Evolutionary conservation across 2,329 filamentous ascomycete genomes (phyloP).

Genomic region (Aspergillus sp.): DNA sequence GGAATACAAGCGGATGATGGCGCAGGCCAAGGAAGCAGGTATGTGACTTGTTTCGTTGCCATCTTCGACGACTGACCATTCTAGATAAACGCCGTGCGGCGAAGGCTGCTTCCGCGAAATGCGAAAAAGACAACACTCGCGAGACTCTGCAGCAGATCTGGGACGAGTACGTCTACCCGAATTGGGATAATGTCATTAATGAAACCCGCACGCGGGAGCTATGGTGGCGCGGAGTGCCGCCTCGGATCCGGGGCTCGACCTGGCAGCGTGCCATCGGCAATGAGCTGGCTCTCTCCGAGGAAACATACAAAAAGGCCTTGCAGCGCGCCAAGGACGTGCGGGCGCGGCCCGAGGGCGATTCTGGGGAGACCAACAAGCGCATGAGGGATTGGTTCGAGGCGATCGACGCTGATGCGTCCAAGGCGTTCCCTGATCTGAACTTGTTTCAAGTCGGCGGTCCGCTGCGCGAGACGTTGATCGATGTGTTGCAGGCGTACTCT

Average conservation of each 20-base stretch:
- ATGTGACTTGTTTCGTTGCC: slow-evolving; percentile 25
- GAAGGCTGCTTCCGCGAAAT: slow-evolving; percentile 50
- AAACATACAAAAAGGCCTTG: slow-evolving; percentile 60
- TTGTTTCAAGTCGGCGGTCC: slow-evolving; percentile 59
- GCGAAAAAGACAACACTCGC: slow-evolving; percentile 54
- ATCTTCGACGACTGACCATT: slow-evolving; percentile 14
- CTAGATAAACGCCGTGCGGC: slow-evolving; percentile 53
- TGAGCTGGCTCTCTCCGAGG: slow-evolving; percentile 57
- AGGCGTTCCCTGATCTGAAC: slow-evolving; percentile 60
- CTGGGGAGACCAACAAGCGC: slow-evolving; percentile 45
- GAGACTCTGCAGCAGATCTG: slow-evolving; percentile 61
- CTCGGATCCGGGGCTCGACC: slow-evolving; percentile 57
- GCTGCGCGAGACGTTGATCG: slow-evolving; percentile 56
- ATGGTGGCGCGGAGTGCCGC: slow-evolving; percentile 66
- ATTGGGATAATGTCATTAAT: slow-evolving; percentile 58
- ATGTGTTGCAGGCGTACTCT: slow-evolving; percentile 64
- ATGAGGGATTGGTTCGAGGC: slow-evolving; percentile 56
- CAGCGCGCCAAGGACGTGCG: slow-evolving; percentile 55
- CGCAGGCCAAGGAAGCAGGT: slow-evolving; percentile 60
- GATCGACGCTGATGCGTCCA: slow-evolving; percentile 56
- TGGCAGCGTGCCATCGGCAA: slow-evolving; percentile 65
- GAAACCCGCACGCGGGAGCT: slow-evolving; percentile 61
- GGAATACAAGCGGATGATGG: slow-evolving; percentile 68
- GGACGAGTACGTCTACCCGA: slow-evolving; percentile 62
- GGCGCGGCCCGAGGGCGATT: slow-evolving; percentile 45